A percentile compares a stretch with the other conserved stretches of the same genome.
Conservation (phyloP, 1,284 basidiomycete species). For the Tilletia caries region DNA sequence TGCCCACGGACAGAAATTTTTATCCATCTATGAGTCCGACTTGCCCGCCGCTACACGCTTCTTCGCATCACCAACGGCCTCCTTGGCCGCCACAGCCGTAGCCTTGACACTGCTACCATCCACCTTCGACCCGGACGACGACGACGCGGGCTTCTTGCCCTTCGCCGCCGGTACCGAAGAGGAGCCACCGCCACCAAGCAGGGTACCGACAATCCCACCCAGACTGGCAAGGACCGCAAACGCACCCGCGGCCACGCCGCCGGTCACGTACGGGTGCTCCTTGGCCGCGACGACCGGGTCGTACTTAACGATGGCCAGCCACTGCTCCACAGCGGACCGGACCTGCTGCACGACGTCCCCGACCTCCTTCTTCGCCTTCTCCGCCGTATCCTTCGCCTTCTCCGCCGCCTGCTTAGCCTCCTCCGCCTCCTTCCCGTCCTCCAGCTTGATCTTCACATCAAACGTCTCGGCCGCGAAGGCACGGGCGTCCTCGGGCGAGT, state of each 20-base stretch:
- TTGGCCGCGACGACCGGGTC: slow-evolving; percentile 45
- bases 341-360: slow-evolving; percentile 27
- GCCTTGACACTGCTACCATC: slow-evolving; percentile 26
- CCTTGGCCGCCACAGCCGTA: slow-evolving; percentile 31
- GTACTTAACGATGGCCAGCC: slow-evolving; percentile 29
- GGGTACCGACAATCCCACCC: slow-evolving; percentile 35
- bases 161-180: slow-evolving; percentile 30
- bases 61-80: slow-evolving; percentile 31
- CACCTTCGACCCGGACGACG: slow-evolving; percentile 11
- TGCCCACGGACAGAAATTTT: too few species aligned
- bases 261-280: slow-evolving; percentile 43
- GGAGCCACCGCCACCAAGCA: slow-evolving; percentile 33
- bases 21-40: slow-evolving; percentile 2
- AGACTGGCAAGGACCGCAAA: slow-evolving; percentile 39
- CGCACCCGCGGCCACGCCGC: slow-evolving; percentile 34
- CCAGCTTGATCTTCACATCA: slow-evolving; percentile 44
- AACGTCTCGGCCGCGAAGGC: slow-evolving; percentile 46
- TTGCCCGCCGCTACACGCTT: slow-evolving; percentile 28
- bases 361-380: slow-evolving; percentile 29
- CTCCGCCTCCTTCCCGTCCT: slow-evolving; percentile 37
- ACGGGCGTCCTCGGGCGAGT: slow-evolving; percentile 44
- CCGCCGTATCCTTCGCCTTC: slow-evolving; percentile 18
- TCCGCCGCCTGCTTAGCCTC: slow-evolving; percentile 12
- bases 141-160: slow-evolving; percentile 36
- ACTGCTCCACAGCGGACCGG: slow-evolving; percentile 21